Conservation (phyloP, 2,329 filamentous ascomycete genomes). For the Beauveria australis region DNA sequence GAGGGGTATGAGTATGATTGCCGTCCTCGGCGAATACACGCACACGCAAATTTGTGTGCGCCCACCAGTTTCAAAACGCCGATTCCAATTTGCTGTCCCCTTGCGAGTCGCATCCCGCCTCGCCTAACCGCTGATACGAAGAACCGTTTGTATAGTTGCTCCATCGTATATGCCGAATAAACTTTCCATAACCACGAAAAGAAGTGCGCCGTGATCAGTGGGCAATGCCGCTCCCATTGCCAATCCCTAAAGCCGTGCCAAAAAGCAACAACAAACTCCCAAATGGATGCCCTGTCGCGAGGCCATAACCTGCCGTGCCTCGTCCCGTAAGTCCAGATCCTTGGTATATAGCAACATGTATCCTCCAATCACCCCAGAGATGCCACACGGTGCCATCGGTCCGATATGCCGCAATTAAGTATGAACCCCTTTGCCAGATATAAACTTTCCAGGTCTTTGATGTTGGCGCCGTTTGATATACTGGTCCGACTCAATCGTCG, state of each 20-base stretch:
- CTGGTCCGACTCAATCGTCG: neutral
- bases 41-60: constrained; percentile 1
- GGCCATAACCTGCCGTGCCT: constrained; percentile 4
- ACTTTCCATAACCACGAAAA: constrained; percentile 4
- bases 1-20: constrained; percentile 4
- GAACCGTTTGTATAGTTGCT: constrained; percentile 7
- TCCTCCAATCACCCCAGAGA: constrained; percentile 1
- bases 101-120: neutral
- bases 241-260: constrained; percentile 6
- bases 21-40: neutral
- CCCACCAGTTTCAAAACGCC: constrained; percentile 5
- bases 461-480: constrained; percentile 2
- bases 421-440: neutral
- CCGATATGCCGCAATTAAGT: constrained; percentile 3
- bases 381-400: constrained; percentile 7
- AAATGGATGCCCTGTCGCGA: constrained; percentile 5
- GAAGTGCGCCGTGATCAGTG: constrained; percentile 7
- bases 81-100: constrained; percentile 3
- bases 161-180: constrained; percentile 7
- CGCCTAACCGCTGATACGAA: constrained; percentile 5
- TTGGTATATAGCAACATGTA: constrained; percentile 7
- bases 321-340: constrained; percentile 3
- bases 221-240: neutral
- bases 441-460: neutral
- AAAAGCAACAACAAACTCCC: constrained; percentile 11